phyloP scores from a whole-genome alignment of 495 filamentous ascomycete genomes.

The Penicillium goetzii region DNA sequence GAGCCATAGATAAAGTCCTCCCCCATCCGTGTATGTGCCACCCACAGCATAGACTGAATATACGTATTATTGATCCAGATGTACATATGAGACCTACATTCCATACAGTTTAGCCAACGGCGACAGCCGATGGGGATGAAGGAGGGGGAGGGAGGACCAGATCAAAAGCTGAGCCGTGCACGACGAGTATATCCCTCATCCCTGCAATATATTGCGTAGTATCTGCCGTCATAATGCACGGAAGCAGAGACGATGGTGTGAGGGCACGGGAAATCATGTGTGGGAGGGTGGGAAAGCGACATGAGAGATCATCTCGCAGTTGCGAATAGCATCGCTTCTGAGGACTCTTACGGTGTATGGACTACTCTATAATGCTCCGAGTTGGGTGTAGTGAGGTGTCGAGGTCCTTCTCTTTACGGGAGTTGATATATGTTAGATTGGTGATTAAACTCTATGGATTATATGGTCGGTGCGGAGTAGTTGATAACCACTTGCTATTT shows the following conservation, averaged over 20 bases:
- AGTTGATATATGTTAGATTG: not conserved
- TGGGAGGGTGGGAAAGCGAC: not conserved
- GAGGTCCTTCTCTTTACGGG: not conserved
- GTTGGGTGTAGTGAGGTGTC: not conserved
- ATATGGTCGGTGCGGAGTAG: not conserved
- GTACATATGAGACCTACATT: not conserved
- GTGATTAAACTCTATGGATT: not conserved
- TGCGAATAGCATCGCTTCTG: slow-evolving; percentile 1
- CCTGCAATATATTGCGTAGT: slow-evolving; percentile 20
- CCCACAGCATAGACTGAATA: not conserved
- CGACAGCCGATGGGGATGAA: slow-evolving; percentile 9
- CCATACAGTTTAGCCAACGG: slow-evolving; percentile 1
- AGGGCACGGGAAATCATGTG: not conserved
- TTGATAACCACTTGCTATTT: not conserved
- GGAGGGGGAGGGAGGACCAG: slow-evolving; percentile 13
- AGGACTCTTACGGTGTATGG: not conserved
- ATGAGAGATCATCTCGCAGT: slow-evolving; percentile 7
- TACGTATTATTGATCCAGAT: not conserved
- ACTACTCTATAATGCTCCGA: not conserved
- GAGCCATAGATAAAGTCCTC: not conserved
- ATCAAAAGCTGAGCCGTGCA: slow-evolving; percentile 29
- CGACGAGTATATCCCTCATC: not conserved
- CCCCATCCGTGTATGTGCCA: not conserved
- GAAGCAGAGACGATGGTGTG: not conserved
- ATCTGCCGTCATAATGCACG: slow-evolving; percentile 14